Conservation (phyloP, 306 rosid species). For the Dryas octopetala region DNA sequence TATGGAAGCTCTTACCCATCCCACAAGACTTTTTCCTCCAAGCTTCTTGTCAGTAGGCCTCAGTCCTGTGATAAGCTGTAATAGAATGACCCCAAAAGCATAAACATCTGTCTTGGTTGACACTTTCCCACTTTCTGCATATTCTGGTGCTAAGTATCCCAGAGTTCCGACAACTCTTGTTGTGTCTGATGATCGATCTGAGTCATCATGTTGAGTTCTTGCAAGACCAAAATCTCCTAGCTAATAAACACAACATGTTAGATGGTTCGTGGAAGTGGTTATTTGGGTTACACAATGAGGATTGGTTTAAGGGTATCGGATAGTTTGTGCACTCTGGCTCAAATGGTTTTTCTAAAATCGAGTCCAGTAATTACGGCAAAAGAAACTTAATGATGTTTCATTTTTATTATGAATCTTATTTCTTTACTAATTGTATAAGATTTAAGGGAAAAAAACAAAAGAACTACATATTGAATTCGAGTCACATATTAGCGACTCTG, state of each 20-base stretch:
- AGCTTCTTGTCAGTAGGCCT: constrained; percentile 68
- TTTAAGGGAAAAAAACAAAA: too few species aligned
- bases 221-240: constrained; percentile 93
- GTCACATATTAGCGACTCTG: not conserved
- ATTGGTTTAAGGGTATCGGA: not conserved
- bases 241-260: constrained; percentile 42
- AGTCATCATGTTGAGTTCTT: constrained; percentile 51
- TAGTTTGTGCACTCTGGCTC: not conserved
- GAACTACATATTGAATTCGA: not conserved
- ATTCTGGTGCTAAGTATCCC: constrained; percentile 95
- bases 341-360: not conserved
- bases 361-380: not conserved
- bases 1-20: constrained; percentile 65
- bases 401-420: too few species aligned
- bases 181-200: constrained; percentile 49
- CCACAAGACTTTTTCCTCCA: constrained; percentile 80
- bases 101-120: constrained; percentile 85
- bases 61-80: constrained; percentile 81
- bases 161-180: constrained; percentile 74
- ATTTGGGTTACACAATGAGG: not conserved
- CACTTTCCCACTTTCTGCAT: constrained; percentile 80
- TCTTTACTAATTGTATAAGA: too few species aligned
- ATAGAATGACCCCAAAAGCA: constrained; percentile 78
- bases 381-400: too few species aligned
- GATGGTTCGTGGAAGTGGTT: not conserved